Conservation (phyloP, 1,284 basidiomycete genomes). For the Meira nashicola region DNA sequence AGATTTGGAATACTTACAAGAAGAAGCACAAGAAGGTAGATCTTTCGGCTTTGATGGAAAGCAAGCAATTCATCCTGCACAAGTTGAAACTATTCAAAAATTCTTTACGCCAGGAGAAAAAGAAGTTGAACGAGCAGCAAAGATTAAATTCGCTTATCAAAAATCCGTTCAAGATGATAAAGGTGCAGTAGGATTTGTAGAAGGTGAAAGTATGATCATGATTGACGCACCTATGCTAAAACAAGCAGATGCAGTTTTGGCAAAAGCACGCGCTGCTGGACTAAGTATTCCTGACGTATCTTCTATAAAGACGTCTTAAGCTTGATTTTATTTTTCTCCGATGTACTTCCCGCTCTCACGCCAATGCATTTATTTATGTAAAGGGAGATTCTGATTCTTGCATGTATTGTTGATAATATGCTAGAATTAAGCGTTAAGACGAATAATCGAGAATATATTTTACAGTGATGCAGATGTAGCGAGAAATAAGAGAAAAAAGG, state of each 20-base stretch:
- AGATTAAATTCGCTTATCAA: conserved; percentile 60
- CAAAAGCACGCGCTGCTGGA: conserved; percentile 58
- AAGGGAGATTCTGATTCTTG: too few relatives aligned
- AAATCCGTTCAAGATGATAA: conserved; percentile 53
- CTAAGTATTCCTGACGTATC: too few relatives aligned
- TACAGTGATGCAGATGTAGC: too few relatives aligned
- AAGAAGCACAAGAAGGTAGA: conserved; percentile 68
- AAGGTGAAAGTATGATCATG: conserved; percentile 57
- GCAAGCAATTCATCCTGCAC: conserved; percentile 88
- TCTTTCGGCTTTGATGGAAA: conserved; percentile 50
- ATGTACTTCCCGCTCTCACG: background rate
- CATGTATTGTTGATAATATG: too few relatives aligned
- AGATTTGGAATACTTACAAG: conserved; percentile 64
- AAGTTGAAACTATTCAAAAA: conserved; percentile 70
- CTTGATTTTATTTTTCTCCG: background rate
- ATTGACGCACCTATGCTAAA: conserved; percentile 89
- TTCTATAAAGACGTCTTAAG: background rate
- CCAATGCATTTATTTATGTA: background rate
- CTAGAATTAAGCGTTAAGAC: too few relatives aligned
- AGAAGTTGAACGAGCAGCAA: conserved; percentile 72
- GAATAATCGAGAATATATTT: too few relatives aligned
- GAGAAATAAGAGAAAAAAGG: too few relatives aligned
- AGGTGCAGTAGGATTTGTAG: conserved; percentile 65
- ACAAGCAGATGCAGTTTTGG: conserved; percentile 64
- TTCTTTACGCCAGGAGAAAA: conserved; percentile 71